Percentiles rank a stretch among this genome's conserved stretches.
Evolutionary conservation across 2,329 filamentous ascomycete species (phyloP).

Genomic region (Stagonosporopsis rhizophila): DNA sequence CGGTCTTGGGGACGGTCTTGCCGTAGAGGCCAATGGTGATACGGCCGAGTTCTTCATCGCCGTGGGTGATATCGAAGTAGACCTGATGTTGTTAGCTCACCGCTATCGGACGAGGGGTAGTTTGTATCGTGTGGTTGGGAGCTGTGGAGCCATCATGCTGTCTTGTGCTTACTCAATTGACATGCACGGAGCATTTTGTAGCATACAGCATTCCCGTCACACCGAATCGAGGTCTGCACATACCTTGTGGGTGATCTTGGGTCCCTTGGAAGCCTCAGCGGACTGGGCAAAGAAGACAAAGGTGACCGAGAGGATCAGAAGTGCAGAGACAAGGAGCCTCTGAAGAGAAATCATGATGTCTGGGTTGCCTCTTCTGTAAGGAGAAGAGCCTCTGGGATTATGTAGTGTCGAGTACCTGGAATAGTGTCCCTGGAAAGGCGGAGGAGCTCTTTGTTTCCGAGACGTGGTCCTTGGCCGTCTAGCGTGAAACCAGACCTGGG

Average conservation of each 20-base stretch:
- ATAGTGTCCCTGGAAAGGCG: conserved; percentile 14
- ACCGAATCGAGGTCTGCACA: conserved; percentile 6
- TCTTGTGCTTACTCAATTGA: conserved; percentile 4
- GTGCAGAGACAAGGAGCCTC: conserved; percentile 72
- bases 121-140: not conserved
- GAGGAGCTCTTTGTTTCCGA: conserved; percentile 30
- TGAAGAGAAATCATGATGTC: conserved; percentile 76
- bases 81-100: conserved; percentile 55
- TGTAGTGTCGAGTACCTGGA: conserved; percentile 28
- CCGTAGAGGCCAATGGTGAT: conserved; percentile 85
- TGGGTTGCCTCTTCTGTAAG: conserved; percentile 25
- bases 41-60: conserved; percentile 75
- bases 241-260: conserved; percentile 93
- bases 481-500: conserved; percentile 24
- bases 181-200: not conserved
- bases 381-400: conserved; percentile 32
- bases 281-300: conserved; percentile 48
- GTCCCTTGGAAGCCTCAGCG: conserved; percentile 65
- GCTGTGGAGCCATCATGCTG: not conserved
- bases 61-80: conserved; percentile 83
- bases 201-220: not conserved
- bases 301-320: conserved; percentile 75
- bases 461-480: conserved; percentile 41
- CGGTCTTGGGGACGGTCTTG: conserved; percentile 81
- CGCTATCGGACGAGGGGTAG: not conserved